These are phyloP conservation scores for Adenanthera pavonina DNA, from an alignment of 306 rosid genomes.

Conservation along the genomic window DNA sequence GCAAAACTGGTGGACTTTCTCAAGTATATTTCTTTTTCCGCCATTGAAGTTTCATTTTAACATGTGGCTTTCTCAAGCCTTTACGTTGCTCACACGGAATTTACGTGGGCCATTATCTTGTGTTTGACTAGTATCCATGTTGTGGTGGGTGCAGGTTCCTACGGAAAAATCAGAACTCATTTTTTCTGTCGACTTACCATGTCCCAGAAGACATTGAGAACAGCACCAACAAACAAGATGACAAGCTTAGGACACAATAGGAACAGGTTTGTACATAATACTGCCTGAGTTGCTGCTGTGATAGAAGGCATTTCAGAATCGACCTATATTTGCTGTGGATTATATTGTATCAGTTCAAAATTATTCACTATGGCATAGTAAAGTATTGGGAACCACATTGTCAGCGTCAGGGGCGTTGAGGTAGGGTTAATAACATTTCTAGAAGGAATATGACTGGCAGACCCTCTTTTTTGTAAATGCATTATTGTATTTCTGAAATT, in stretches of 20 bases:
- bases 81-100: background rate
- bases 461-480: slow-evolving; percentile 24
- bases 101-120: background rate
- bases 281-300: slow-evolving; percentile 33
- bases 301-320: slow-evolving; percentile 24
- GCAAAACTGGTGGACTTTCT: slow-evolving; percentile 70
- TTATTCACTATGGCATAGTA: slow-evolving; percentile 1
- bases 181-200: slow-evolving; percentile 74
- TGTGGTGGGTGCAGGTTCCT: slow-evolving; percentile 72
- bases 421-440: slow-evolving; percentile 11
- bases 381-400: slow-evolving; percentile 10
- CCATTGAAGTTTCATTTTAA: background rate
- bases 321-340: background rate
- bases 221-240: slow-evolving; percentile 57
- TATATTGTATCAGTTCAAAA: background rate
- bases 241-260: slow-evolving; percentile 29
- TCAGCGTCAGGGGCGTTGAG: background rate
- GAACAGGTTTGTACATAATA: slow-evolving; percentile 41
- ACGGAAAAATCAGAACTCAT: slow-evolving; percentile 58
- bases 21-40: slow-evolving; percentile 58
- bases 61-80: background rate
- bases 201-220: slow-evolving; percentile 63
- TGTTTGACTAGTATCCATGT: slow-evolving; percentile 25
- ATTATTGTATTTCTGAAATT: slow-evolving; percentile 27
- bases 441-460: slow-evolving; percentile 22